Evolutionary conservation across 192 early-diverging fungal species (phyloP), one percentile per base, ranked within the genome.

Genomic region (Umbelopsis ramanniana): DNA sequence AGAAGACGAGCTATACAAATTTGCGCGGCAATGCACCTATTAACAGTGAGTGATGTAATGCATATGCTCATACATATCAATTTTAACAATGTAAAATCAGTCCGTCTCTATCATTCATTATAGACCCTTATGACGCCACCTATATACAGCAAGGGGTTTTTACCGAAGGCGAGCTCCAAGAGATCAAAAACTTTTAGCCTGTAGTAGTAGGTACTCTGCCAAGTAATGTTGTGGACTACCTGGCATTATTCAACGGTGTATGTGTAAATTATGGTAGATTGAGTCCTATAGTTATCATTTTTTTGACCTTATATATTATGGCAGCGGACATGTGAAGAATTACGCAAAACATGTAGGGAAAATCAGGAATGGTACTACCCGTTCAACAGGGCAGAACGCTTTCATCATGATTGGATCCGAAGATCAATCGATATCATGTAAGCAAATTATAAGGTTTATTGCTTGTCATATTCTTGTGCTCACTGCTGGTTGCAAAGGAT

Each of bases 401-500:
- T 71, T 26, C 47, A 76, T 46, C 22, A 67, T 66, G 63, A 76
- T 67, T 71, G 74, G 74, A 67, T 76, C 14, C 57, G 66, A 71
- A 76, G 69, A 52, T 48, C 68, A 38, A 14, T 67, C 21, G 60
- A 73, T 46, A 78, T 38, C n/a, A 46, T 78, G 53, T 78, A 70
- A 67, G 53, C 29, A 29, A 29, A 29, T 29, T 29, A 29, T 54
- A 74, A 72, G 38, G 40, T 70, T 23, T 67, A 29, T 40, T 57
- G 33, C 47, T 37, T 68, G 68, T 63, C 40, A 50, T 66, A 53
- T 35, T 22, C 37, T 43, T 47, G 38, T 26, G 17, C 54, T 68
- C 21, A 29, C 29, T 3, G 1, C 66, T 45, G 29, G 29, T 69
- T 21, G 10, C 46, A 23, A n/a, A 79, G 70, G 47, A 45, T 71